A percentile compares a stretch with the other conserved stretches of the same genome.
These are phyloP conservation scores for Trypanosoma congolense DNA, from an alignment of 208 protist genomes.

Conservation along the genomic window DNA sequence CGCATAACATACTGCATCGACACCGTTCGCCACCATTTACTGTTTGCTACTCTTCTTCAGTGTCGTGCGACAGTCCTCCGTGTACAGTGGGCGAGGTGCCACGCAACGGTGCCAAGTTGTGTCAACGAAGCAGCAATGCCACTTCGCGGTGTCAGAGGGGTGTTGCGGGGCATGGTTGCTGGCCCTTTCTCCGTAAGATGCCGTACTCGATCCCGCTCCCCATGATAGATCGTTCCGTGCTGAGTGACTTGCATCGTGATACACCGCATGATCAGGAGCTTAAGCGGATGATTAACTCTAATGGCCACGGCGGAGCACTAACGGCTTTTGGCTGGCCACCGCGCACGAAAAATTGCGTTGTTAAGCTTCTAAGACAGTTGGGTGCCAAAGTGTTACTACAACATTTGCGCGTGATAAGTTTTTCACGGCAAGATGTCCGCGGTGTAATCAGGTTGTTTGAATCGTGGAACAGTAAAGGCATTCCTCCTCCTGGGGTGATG, in stretches of 20 bases:
- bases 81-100: too few relatives aligned
- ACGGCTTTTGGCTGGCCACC: slow-evolving; percentile 41
- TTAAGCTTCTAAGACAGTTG: slow-evolving; percentile 31
- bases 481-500: slow-evolving; percentile 50
- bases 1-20: too few relatives aligned
- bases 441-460: slow-evolving; percentile 57
- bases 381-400: slow-evolving; percentile 48
- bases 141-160: neutral
- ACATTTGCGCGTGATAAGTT: slow-evolving; percentile 58
- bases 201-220: neutral
- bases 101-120: neutral
- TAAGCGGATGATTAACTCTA: slow-evolving; percentile 27
- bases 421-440: slow-evolving; percentile 40
- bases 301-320: slow-evolving; percentile 21
- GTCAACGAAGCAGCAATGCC: neutral
- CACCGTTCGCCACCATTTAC: too few relatives aligned
- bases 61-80: too few relatives aligned
- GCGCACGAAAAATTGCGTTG: slow-evolving; percentile 28
- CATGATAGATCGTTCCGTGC: slow-evolving; percentile 1
- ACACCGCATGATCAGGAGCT: slow-evolving; percentile 40
- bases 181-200: neutral
- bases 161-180: neutral
- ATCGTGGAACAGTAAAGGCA: slow-evolving; percentile 56
- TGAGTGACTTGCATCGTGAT: slow-evolving; percentile 31
- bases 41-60: too few relatives aligned